Evolutionary conservation across 2,329 filamentous ascomycete genomes (phyloP).

Genomic region (Hirsutella thompsonii): DNA sequence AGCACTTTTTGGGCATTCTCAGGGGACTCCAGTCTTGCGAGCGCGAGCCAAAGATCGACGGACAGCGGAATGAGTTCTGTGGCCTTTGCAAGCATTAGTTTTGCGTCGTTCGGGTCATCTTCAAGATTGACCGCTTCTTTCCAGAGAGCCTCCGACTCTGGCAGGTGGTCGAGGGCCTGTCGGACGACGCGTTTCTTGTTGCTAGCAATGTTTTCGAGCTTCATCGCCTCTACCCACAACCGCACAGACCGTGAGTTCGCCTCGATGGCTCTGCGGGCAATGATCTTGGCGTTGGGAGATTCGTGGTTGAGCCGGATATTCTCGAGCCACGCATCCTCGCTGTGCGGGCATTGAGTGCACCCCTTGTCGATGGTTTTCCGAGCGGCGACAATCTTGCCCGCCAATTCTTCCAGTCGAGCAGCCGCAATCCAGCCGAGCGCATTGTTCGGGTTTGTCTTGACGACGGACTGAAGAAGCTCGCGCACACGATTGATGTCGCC

Average conservation of each 20-base stretch:
- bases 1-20: constrained; percentile 91
- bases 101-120: constrained; percentile 78
- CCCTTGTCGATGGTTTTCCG: constrained; percentile 79
- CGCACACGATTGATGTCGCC: constrained; percentile 93
- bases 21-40: constrained; percentile 78
- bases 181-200: constrained; percentile 89
- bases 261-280: constrained; percentile 86
- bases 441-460: constrained; percentile 92
- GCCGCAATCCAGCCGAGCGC: constrained; percentile 94
- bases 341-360: constrained; percentile 84
- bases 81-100: constrained; percentile 81
- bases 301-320: constrained; percentile 82
- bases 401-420: constrained; percentile 81
- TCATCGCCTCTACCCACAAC: constrained; percentile 93
- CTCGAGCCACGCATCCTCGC: constrained; percentile 91
- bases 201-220: constrained; percentile 67
- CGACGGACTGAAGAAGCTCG: constrained; percentile 86
- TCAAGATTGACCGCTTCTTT: constrained; percentile 95
- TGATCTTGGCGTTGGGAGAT: constrained; percentile 85
- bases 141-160: constrained; percentile 93
- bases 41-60: constrained; percentile 87
- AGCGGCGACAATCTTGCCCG: constrained; percentile 81
- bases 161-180: constrained; percentile 83
- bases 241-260: constrained; percentile 79
- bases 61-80: constrained; percentile 91